Evolutionary conservation across 108 stramenopile genomes (phyloP).

Genomic region (Cyclotella choctawhatcheeana): DNA sequence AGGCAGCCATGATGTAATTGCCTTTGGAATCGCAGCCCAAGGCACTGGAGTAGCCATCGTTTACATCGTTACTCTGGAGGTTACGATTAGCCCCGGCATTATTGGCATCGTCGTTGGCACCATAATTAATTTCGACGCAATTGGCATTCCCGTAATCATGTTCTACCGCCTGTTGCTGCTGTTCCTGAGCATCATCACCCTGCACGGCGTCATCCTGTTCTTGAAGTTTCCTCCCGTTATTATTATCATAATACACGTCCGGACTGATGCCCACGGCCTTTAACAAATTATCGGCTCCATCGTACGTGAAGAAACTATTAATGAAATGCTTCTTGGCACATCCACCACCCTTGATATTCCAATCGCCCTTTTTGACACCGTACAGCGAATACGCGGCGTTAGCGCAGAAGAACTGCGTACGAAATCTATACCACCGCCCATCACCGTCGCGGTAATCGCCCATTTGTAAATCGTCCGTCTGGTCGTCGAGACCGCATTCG

Average conservation of each 20-base stretch:
- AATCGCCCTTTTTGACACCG: constrained; percentile 36
- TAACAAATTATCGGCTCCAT: constrained; percentile 51
- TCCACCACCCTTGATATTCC: background rate
- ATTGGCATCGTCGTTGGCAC: too few relatives aligned
- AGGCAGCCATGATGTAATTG: constrained; percentile 1
- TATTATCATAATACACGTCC: background rate
- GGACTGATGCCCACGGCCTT: constrained; percentile 25
- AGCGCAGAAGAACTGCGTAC: constrained; percentile 56
- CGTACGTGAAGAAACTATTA: constrained; percentile 67
- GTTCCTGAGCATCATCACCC: background rate
- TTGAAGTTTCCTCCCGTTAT: background rate
- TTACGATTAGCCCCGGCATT: too few relatives aligned
- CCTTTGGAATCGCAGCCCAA: background rate
- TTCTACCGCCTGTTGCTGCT: too few relatives aligned
- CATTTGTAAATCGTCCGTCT: constrained; percentile 33
- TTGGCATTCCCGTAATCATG: too few relatives aligned
- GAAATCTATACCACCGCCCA: constrained; percentile 63
- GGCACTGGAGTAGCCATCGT: background rate
- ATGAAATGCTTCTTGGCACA: constrained; percentile 53
- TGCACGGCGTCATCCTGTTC: background rate
- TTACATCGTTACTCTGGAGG: background rate
- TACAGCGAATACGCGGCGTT: constrained; percentile 66
- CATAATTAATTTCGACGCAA: too few relatives aligned
- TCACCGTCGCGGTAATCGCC: constrained; percentile 31
- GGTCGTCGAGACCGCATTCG: constrained; percentile 32